Conservation (phyloP, 1,139 yeast genomes). For the Diutina pseudorugosa region DNA sequence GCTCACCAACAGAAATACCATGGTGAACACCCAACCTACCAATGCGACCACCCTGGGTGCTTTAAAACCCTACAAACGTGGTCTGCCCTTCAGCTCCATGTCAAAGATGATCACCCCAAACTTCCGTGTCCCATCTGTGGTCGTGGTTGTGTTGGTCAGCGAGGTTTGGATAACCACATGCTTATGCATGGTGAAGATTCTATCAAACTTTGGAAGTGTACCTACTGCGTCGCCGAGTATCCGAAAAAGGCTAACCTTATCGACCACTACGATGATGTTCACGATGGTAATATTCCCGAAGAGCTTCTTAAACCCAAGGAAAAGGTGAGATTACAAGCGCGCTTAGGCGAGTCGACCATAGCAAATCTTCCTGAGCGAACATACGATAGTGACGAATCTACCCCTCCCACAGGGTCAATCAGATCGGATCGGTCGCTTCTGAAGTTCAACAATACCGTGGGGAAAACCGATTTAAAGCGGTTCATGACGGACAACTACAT, state of each 20-base stretch:
- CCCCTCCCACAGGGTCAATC: slow-evolving; percentile 16
- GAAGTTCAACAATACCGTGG: slow-evolving; percentile 11
- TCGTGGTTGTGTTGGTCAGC: slow-evolving; percentile 62
- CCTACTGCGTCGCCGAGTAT: slow-evolving; percentile 30
- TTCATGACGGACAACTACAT: slow-evolving; percentile 14
- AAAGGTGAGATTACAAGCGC: slow-evolving; percentile 4
- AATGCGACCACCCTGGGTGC: slow-evolving; percentile 55
- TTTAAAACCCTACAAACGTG: slow-evolving; percentile 53
- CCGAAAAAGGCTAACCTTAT: slow-evolving; percentile 24
- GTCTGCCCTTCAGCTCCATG: slow-evolving; percentile 66
- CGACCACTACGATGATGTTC: slow-evolving; percentile 31
- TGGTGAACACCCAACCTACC: slow-evolving; percentile 40
- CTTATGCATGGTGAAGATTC: slow-evolving; percentile 38
- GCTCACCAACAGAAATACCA: slow-evolving; percentile 55
- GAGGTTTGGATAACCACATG: slow-evolving; percentile 66
- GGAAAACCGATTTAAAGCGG: slow-evolving; percentile 16
- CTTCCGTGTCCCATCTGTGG: slow-evolving; percentile 56
- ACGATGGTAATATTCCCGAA: slow-evolving; percentile 26
- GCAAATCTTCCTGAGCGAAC: slow-evolving; percentile 4
- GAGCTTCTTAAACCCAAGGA: background rate
- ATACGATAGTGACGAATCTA: slow-evolving; percentile 10
- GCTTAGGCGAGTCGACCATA: slow-evolving; percentile 10
- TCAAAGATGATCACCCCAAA: slow-evolving; percentile 63
- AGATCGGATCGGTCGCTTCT: slow-evolving; percentile 14
- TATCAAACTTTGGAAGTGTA: slow-evolving; percentile 53